Evolutionary conservation across 257 asterid genomes (phyloP), one percentile per base, ranked within the genome.

Genomic region (Capsicum chinense): DNA sequence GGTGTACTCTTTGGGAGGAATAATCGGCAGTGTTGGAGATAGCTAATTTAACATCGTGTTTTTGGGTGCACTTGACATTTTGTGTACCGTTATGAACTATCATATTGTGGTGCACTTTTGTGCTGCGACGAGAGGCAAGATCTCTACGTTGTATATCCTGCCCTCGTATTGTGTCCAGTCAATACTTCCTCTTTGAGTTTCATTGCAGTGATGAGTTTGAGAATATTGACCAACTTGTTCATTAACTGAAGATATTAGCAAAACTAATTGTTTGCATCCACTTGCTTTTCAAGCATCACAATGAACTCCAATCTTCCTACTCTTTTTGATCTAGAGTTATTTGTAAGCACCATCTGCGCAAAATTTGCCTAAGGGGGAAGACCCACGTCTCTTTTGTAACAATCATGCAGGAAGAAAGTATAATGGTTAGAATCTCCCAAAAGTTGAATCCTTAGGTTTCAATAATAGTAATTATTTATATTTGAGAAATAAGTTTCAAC

Each of bases 1-100:
- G 80, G 42, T 73, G 59, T 19, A 47, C 80, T 74, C 11, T 66
- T 66, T 71, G 56, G 80, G 80, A 74, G 80, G 60, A 50, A 50
- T 52, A 21, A 50, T 14, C 63, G 54, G 48, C 63, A 26, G 50
- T 21, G 19, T 50, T 26, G 81, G 13, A 74, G 62, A 74, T 50
- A 21, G 19, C 42, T 73, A 48, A 48, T 48, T 73, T 50, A 11
- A 73, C 39, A 73, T 73, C 8, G 3, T 12, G 59, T 54, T 59
- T 47, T 73, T 47, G n/a, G 17, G n/a, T n/a, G 80, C 39, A 71
- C 79, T n/a, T n/a, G 17, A n/a, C 79, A 44, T 71, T 71, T 17
- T 71, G n/a, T 47, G 59, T 71, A 47, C 80, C 33, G n/a, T 47
- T 48, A 50, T 48, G 56, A 50, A 68, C 54, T 39, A 35, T 37